Evolutionary conservation across 495 filamentous ascomycete genomes (phyloP), one percentile per base, ranked within the genome.

Genomic region (Xylaria palmicola): DNA sequence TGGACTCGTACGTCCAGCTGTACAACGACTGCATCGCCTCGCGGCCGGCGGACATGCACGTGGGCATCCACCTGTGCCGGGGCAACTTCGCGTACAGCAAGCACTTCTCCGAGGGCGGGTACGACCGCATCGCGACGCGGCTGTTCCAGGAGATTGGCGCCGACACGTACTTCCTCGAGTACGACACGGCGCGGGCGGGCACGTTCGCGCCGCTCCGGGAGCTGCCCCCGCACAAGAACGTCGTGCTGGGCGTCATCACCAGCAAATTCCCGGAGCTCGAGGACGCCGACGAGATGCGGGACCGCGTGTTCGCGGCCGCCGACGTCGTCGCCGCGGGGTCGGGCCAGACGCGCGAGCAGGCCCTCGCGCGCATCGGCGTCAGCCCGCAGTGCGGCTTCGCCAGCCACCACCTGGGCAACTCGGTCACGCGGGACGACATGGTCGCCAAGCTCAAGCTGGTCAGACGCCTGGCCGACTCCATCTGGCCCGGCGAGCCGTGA

Each of bases 311-410:
- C 56, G 74, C 83, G 27, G 86, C 86, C 0, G 87, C 88, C 39
- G 80, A 84, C 57, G 79, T 85, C 63, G 81, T 89, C 45, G 84
- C 85, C 0, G 72, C 82, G 62, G 86, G 86, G 0, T 82, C 80
- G 40, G 78, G 78, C 26, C 76, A 86, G 70, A 78, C 74, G 27
- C 73, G 82, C 29, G 78, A 85, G 65, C 77, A 85, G 61, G 85
- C 85, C 0, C 66, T 90, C 17, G 78, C 83, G 65, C 78, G 86
- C 65, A 72, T 88, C 48, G 81, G 85, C 56, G 85, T 89, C 7
- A 86, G 83, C 68, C 87, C 86, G 0, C 86, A 90, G 74, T 90
- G 87, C 68, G 88, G 88, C 3, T 89, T 89, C 67, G 86, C 85
- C 17, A 85, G 82, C 48, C 84, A 87, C 64, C 76, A 78, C 53